Base-by-base conservation (phyloP, 768 basidiomycete genomes). In the Trametes gibbosa region DNA sequence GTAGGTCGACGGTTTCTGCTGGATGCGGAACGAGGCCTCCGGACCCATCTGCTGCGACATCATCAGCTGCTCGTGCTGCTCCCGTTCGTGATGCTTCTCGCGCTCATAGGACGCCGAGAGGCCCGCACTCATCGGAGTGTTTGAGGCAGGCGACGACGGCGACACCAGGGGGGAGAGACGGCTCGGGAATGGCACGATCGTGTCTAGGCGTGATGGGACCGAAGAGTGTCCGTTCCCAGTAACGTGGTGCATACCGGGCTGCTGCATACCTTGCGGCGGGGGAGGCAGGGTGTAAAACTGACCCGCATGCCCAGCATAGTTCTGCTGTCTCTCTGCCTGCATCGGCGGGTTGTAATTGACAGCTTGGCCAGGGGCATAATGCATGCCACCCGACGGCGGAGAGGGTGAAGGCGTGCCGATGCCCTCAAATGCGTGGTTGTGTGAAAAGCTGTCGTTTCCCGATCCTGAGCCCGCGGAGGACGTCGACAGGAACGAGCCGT, bases 361-460 rank as follows among this genome's bases (percentile, higher is more conserved):
- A 12, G 61, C 21, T 41, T 56, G 63, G 48, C 50, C 66, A 56
- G 86, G 84, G 42, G 82, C 78, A 71, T 86, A 88, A 59, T 74
- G 82, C 70, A 82, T 74, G 46, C 75, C 73, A 17, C 81, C 76
- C 5, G 69, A 61, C 5, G 85, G 84, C 17, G 88, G 87, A n/a
- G 87, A 86, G 19, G 87, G 87, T 17, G 87, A 87, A 1, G 84
- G 82, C 16, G 81, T 83, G 61, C 75, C 70, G 29, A 69, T 66
- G 37, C 69, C 68, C 57, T 78, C 70, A 47, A 76, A 75, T 52
- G 77, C 74, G 45, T 83, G 71, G 37, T 79, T 79, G 49, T 61
- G 64, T 13, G 58, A 48, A 59, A 60, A 87, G 47, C 77, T 73
- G 9, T 86, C 85, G 66, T 78, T 83, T 35, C 83, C 82, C 19